Evolutionary conservation across 345 rosid genomes (phyloP).

Genomic region (Salix koriyanagi): DNA sequence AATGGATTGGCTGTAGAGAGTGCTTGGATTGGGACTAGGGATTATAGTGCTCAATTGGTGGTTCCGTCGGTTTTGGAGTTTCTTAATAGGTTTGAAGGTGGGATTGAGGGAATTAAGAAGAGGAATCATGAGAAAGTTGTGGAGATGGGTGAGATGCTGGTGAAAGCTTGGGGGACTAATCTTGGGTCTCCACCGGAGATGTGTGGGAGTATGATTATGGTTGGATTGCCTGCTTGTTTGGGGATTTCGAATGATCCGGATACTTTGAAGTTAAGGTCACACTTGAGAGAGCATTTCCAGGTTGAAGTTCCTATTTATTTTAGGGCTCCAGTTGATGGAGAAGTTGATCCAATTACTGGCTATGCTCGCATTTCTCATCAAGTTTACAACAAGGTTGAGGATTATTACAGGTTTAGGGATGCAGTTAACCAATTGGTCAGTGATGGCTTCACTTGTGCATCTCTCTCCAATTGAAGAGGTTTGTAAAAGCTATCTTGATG

Average conservation of each 20-base stretch:
- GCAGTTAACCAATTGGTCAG: conserved; percentile 48
- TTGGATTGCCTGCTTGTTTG: conserved; percentile 74
- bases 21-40: conserved; percentile 94
- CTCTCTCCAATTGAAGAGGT: conserved; percentile 40
- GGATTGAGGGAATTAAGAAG: conserved; percentile 78
- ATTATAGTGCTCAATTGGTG: conserved; percentile 83
- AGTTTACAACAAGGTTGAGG: conserved; percentile 73
- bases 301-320: conserved; percentile 79
- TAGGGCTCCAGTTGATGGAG: conserved; percentile 54
- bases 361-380: conserved; percentile 87
- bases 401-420: conserved; percentile 71
- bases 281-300: conserved; percentile 57
- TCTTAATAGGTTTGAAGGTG: conserved; percentile 69
- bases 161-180: conserved; percentile 80
- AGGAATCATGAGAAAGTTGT: conserved; percentile 75
- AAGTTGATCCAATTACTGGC: conserved; percentile 43
- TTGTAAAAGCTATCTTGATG: not conserved
- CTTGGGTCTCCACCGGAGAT: conserved; percentile 80
- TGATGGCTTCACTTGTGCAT: conserved; percentile 52
- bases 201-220: conserved; percentile 89
- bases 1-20: conserved; percentile 85
- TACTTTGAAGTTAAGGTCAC: conserved; percentile 51
- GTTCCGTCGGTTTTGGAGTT: conserved; percentile 77
- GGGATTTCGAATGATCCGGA: conserved; percentile 51
- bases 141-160: conserved; percentile 83